Percentiles rank a stretch among this genome's conserved stretches.
Evolutionary conservation across 164 flowering plant species (phyloP).

Genomic region (Hamamelis virginiana): DNA sequence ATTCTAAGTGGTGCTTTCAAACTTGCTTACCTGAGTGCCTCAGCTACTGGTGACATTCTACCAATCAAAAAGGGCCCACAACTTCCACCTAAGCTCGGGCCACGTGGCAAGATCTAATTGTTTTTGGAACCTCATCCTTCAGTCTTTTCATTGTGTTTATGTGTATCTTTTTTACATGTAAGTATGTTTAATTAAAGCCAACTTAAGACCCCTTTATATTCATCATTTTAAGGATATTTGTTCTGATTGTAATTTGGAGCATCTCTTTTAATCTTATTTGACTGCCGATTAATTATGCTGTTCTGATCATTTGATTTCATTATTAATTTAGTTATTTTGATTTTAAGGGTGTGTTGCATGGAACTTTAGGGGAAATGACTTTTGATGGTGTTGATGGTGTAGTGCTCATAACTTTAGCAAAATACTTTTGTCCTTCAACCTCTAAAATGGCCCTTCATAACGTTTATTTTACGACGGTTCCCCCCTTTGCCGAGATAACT

Average conservation of each 20-base stretch:
- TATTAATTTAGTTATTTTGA: neutral
- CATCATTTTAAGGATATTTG: conserved; percentile 5
- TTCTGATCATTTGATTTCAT: neutral
- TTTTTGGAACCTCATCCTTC: neutral
- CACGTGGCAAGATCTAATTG: conserved; percentile 83
- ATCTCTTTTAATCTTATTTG: conserved; percentile 8
- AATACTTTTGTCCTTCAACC: no score
- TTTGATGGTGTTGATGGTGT: neutral
- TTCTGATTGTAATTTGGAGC: conserved; percentile 1
- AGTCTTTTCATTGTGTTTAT: conserved; percentile 16
- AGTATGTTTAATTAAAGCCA: conserved; percentile 20
- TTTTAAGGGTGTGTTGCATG: neutral
- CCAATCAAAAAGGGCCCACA: conserved; percentile 97
- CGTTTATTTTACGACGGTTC: neutral
- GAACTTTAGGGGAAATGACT: neutral
- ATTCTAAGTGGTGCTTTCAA: conserved; percentile 86
- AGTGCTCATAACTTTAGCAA: neutral
- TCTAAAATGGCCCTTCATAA: neutral
- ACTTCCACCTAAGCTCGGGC: conserved; percentile 88
- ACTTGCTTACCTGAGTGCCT: conserved; percentile 75
- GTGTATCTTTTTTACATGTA: conserved; percentile 25
- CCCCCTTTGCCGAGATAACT: neutral
- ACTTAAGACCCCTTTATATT: conserved; percentile 6
- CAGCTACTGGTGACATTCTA: conserved; percentile 69
- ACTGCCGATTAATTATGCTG: no score